Conservation (phyloP, 1,284 basidiomycete genomes). For the Spongispora temasekensis region DNA sequence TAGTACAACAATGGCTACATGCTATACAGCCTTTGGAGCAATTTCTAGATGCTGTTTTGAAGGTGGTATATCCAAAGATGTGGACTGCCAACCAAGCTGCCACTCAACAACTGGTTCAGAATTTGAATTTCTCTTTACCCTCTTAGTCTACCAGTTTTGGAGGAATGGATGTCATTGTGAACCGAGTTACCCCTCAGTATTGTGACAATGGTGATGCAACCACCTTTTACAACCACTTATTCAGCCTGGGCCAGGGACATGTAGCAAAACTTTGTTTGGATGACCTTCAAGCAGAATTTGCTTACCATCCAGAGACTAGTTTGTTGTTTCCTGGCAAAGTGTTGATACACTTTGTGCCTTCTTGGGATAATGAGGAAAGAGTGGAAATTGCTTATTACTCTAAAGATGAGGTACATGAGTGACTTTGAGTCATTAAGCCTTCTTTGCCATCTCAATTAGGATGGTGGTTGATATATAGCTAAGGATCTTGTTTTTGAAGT, state of each 20-base stretch:
- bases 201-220: neutral
- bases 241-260: constrained; percentile 6
- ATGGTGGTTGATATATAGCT: neutral
- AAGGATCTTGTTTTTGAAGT: neutral
- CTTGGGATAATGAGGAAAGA: constrained; percentile 4
- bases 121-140: neutral
- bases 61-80: neutral
- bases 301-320: constrained; percentile 5
- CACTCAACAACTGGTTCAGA: neutral
- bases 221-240: constrained; percentile 1
- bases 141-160: constrained; percentile 8
- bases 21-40: neutral
- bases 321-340: neutral
- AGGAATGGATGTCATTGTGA: constrained; percentile 7
- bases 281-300: constrained; percentile 3
- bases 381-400: constrained; percentile 9
- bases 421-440: constrained; percentile 1
- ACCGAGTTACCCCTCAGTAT: neutral
- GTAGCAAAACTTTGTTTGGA: neutral
- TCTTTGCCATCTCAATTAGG: neutral
- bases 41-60: neutral
- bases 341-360: constrained; percentile 1
- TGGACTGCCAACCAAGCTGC: neutral
- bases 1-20: neutral
- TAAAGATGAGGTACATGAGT: constrained; percentile 13